Percentiles rank a stretch among this genome's conserved stretches.
Evolutionary conservation across 2,329 filamentous ascomycete genomes (phyloP).

Genomic region (Fusarium continuum): DNA sequence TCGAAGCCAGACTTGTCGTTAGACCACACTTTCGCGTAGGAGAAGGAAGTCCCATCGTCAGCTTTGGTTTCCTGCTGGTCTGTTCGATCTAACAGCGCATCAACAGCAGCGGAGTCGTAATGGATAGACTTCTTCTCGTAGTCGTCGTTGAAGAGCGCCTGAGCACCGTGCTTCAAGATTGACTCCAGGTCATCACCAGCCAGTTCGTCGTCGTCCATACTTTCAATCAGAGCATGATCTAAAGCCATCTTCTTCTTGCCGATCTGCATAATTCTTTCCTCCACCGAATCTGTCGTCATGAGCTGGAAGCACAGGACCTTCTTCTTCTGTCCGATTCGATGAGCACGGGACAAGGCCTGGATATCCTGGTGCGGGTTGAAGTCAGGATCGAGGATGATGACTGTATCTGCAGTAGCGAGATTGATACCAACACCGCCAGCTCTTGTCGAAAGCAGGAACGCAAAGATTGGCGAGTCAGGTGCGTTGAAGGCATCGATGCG

Average conservation of each 20-base stretch:
- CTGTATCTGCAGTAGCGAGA: conserved; percentile 93
- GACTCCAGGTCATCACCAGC: conserved; percentile 83
- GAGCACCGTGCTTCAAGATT: conserved; percentile 86
- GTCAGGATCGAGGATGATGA: conserved; percentile 96
- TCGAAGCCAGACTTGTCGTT: conserved; percentile 78
- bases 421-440: conserved; percentile 98
- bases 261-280: conserved; percentile 96
- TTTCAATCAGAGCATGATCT: conserved; percentile 93
- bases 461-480: conserved; percentile 82
- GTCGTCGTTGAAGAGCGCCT: conserved; percentile 83
- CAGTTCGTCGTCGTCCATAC: conserved; percentile 85
- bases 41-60: conserved; percentile 83
- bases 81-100: conserved; percentile 88
- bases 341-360: conserved; percentile 91
- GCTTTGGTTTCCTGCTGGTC: conserved; percentile 77
- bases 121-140: conserved; percentile 75
- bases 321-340: conserved; percentile 95
- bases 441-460: conserved; percentile 91
- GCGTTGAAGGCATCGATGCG: conserved; percentile 94
- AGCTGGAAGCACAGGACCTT: conserved; percentile 96
- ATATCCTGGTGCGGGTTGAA: conserved; percentile 99
- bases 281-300: conserved; percentile 86
- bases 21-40: conserved; percentile 90
- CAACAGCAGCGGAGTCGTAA: conserved; percentile 85
- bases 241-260: conserved; percentile 96